Conservation (phyloP, 2,329 filamentous ascomycete genomes). For the Coniosporium tulheliwenetii region DNA sequence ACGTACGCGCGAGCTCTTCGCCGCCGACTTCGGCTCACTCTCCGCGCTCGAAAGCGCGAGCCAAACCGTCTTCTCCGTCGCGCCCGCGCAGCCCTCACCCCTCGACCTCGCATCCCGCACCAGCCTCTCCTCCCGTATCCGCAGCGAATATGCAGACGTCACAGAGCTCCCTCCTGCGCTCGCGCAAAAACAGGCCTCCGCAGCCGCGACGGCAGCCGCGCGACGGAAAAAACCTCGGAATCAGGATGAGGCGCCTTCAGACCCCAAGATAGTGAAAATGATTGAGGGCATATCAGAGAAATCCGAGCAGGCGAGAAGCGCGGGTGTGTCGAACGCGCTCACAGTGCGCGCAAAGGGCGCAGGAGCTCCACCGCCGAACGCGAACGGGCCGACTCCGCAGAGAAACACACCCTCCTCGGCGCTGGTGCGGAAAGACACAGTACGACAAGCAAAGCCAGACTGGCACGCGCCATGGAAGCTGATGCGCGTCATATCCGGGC, state of each 20-base stretch:
- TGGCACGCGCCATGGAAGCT: conserved; percentile 99
- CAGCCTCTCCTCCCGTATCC: conserved; percentile 42
- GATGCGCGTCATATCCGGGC: conserved; percentile 92
- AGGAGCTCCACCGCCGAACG: conserved; percentile 33
- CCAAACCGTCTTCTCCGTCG: conserved; percentile 22
- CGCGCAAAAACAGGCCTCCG: conserved; percentile 61
- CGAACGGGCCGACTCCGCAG: conserved; percentile 37
- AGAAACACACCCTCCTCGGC: conserved; percentile 36
- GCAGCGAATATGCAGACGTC: conserved; percentile 62
- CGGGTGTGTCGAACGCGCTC: conserved; percentile 40
- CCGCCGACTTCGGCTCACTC: conserved; percentile 32
- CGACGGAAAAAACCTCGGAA: conserved; percentile 47
- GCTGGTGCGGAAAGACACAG: conserved; percentile 46
- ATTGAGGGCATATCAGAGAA: conserved; percentile 46
- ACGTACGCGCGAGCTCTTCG: conserved; percentile 38
- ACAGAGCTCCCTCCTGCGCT: conserved; percentile 62
- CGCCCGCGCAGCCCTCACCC: conserved; percentile 28
- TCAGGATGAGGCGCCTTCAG: conserved; percentile 29
- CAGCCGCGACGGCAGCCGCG: conserved; percentile 38
- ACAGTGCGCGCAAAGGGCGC: conserved; percentile 33
- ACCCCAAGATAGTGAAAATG: conserved; percentile 46
- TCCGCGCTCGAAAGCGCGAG: conserved; percentile 24
- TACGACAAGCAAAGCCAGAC: conserved; percentile 61
- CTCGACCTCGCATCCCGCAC: conserved; percentile 27
- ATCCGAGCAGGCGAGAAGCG: conserved; percentile 23